Percentiles rank a stretch among this genome's conserved stretches.
Evolutionary conservation across 1,284 basidiomycete species (phyloP).

Genomic region (Meira nashicola): DNA sequence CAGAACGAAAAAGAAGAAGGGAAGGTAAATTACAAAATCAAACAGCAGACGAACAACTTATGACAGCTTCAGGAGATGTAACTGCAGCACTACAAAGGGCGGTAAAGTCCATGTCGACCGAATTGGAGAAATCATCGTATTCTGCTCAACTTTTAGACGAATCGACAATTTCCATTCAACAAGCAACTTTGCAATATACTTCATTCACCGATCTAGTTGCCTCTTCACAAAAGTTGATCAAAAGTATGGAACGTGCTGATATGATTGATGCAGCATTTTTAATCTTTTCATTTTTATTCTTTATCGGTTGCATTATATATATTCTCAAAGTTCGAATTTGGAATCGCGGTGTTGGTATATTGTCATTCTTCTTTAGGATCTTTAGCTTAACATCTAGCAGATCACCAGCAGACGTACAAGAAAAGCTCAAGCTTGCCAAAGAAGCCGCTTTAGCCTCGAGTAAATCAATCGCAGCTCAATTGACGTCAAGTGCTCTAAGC

Average conservation of each 20-base stretch:
- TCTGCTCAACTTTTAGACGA: constrained; percentile 47
- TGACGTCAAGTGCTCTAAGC: too few relatives aligned
- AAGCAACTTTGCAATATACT: constrained; percentile 39
- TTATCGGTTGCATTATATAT: constrained; percentile 39
- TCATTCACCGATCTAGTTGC: constrained; percentile 39
- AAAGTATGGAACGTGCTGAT: constrained; percentile 49
- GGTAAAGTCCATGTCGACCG: constrained; percentile 42
- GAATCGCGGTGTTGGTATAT: constrained; percentile 34
- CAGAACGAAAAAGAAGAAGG: constrained; percentile 1
- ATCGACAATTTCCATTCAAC: constrained; percentile 36
- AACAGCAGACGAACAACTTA: constrained; percentile 31
- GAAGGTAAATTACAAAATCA: not conserved
- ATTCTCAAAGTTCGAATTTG: constrained; percentile 47
- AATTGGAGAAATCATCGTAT: constrained; percentile 49
- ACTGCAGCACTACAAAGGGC: constrained; percentile 45
- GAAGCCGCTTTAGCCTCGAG: not conserved
- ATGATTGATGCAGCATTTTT: constrained; percentile 39
- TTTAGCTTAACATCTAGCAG: constrained; percentile 18
- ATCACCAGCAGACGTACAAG: constrained; percentile 15
- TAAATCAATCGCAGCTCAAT: too few relatives aligned
- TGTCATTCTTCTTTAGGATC: constrained; percentile 32
- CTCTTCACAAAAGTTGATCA: constrained; percentile 42
- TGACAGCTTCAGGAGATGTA: constrained; percentile 44
- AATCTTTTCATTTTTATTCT: constrained; percentile 35
- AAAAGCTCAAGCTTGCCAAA: constrained; percentile 19